Conservation (phyloP, 1,284 basidiomycete genomes). For the Takashimella koratensis region DNA sequence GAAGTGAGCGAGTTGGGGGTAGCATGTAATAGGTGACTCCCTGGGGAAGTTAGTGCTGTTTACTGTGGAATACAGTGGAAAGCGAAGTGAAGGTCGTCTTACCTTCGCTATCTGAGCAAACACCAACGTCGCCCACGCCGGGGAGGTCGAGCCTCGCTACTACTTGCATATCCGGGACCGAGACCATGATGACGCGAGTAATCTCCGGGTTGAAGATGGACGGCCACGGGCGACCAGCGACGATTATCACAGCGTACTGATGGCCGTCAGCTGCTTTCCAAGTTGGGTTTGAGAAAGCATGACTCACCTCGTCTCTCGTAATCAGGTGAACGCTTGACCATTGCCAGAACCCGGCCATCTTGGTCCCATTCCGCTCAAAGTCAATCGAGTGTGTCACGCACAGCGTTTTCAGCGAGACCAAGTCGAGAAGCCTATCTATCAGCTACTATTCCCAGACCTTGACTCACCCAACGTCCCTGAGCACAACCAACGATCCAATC, state of each 20-base stretch:
- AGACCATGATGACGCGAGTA: slow-evolving; percentile 35
- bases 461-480: slow-evolving; percentile 40
- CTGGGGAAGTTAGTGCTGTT: slow-evolving; percentile 7
- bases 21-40: slow-evolving; percentile 32
- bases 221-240: slow-evolving; percentile 39
- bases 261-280: neutral
- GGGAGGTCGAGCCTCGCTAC: slow-evolving; percentile 37
- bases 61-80: neutral
- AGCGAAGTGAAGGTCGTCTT: neutral
- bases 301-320: slow-evolving; percentile 22
- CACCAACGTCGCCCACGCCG: slow-evolving; percentile 34
- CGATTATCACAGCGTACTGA: slow-evolving; percentile 25
- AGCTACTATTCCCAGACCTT: neutral
- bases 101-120: slow-evolving; percentile 19
- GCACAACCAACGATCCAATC: slow-evolving; percentile 22
- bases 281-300: too few species aligned
- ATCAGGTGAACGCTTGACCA: slow-evolving; percentile 35
- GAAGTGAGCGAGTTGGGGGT: slow-evolving; percentile 30
- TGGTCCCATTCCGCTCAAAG: neutral
- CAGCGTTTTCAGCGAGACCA: slow-evolving; percentile 27
- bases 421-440: slow-evolving; percentile 29
- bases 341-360: slow-evolving; percentile 19
- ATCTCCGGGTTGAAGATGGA: slow-evolving; percentile 42
- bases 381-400: slow-evolving; percentile 5
- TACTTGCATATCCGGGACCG: slow-evolving; percentile 9